Percentiles rank a stretch among this genome's conserved stretches.
Conservation (phyloP, 2,329 filamentous ascomycete genomes). For the Podosphaera xanthii region DNA sequence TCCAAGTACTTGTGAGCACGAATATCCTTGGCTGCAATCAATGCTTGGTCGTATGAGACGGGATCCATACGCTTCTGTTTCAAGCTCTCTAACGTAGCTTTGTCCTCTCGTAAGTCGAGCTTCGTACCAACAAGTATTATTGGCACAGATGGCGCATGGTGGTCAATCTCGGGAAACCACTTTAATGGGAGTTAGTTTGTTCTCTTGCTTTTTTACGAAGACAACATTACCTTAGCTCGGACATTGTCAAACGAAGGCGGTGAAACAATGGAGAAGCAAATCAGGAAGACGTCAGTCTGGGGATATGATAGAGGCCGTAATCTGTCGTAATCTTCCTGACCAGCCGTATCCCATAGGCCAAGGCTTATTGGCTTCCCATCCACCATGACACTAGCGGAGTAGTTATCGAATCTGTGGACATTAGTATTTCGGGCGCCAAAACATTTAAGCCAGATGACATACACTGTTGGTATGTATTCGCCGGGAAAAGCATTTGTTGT, state of each 20-base stretch:
- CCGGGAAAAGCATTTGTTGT: conserved; percentile 99
- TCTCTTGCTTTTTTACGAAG: neutral
- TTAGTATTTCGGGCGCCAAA: conserved; percentile 5
- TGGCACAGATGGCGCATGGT: conserved; percentile 83
- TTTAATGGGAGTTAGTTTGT: conserved; percentile 18
- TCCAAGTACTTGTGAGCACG: conserved; percentile 92
- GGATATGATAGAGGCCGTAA: conserved; percentile 91
- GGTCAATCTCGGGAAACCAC: conserved; percentile 96
- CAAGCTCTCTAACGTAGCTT: conserved; percentile 56
- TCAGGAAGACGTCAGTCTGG: conserved; percentile 94
- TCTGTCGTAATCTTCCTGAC: conserved; percentile 98
- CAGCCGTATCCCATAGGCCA: conserved; percentile 92
- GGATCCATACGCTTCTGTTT: conserved; percentile 88
- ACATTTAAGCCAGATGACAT: conserved; percentile 17
- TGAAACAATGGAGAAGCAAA: conserved; percentile 96
- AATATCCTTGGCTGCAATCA: conserved; percentile 80
- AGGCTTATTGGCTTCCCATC: conserved; percentile 95
- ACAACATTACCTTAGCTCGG: conserved; percentile 24
- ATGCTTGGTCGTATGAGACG: conserved; percentile 83
- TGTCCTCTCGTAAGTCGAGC: conserved; percentile 82
- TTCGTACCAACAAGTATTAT: conserved; percentile 96
- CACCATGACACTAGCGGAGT: conserved; percentile 96
- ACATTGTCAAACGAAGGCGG: conserved; percentile 98
- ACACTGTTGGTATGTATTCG: conserved; percentile 98
- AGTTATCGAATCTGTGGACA: conserved; percentile 70